Evolutionary conservation across 805 yeast species (phyloP), one percentile per base, ranked within the genome.

Genomic region (Lipomyces spencermartinsiae): DNA sequence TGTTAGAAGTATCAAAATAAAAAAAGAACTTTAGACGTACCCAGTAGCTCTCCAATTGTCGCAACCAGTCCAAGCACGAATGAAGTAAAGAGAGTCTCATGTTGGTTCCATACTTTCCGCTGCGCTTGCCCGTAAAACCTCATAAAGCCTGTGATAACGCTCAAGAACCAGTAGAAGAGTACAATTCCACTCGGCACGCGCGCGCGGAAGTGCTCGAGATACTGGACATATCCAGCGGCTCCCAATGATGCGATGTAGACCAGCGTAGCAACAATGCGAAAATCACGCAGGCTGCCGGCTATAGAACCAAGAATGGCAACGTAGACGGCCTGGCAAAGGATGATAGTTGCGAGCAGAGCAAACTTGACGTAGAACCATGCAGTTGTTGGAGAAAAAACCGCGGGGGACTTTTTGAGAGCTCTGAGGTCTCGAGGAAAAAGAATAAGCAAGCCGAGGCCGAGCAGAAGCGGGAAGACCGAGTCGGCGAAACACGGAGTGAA

Each of bases 101-200:
- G 25, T 8, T 39, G 19, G 29, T 22, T 37, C 63, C 66, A 63
- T 3, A 43, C 55, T 7, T 33, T 43, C 12, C 71, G 65, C 56
- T 69, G 72, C 19, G 49, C 57, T 43, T 55, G 31, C 19, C 73
- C 72, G 37, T 61, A 67, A 12, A 73, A n/a, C 19, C 69, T 34
- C 31, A 37, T 37, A 35, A 61, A 54, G 46, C 65, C 67, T 12
- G 66, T 29, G 84, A 73, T 39, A 83, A 81, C 65, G 33, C 64
- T 60, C 25, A 88, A 81, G 56, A 90, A 79, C 97, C 97, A 93
- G 78, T 85, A 94, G 69, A 89, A 82, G 46, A 94, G 83, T 55
- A 92, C 80, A 0, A 86, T 80, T 1, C 94, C 89, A 71, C 84
- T 85, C 0, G 97, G 86, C 19, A 91, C 85, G 55, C 79, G 82